Evolutionary conservation across 305 asterid species (phyloP).

Genomic region (Coffea humblotiana): DNA sequence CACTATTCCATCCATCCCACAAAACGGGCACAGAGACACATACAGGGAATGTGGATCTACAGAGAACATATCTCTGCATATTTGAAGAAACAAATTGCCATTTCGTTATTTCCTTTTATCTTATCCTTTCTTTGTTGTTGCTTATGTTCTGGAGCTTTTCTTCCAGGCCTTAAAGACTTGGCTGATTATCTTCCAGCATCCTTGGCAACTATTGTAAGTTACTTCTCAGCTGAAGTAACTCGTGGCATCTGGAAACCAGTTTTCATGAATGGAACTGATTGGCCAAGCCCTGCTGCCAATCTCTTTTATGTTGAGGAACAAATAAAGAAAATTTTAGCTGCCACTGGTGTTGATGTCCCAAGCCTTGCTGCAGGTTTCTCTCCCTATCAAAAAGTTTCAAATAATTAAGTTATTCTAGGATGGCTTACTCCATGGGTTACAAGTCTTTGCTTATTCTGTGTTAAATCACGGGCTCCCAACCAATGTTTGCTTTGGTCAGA

Average conservation of each 20-base stretch:
- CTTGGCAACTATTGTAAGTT: constrained; percentile 89
- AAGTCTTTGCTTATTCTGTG: neutral
- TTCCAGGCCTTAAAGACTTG: constrained; percentile 86
- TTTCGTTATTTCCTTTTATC: neutral
- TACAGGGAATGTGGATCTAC: neutral
- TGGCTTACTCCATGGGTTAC: neutral
- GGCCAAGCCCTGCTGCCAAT: constrained; percentile 99
- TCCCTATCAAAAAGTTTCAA: neutral
- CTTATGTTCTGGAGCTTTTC: neutral
- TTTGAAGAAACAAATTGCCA: neutral
- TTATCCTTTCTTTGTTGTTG: neutral
- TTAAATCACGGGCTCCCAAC: neutral
- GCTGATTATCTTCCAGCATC: constrained; percentile 98
- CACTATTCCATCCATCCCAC: neutral
- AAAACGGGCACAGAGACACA: neutral
- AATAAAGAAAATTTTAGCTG: constrained; percentile 89
- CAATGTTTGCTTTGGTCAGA: neutral
- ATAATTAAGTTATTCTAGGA: neutral
- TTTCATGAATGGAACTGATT: constrained; percentile 96
- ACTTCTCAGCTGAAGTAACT: constrained; percentile 97
- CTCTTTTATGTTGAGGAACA: constrained; percentile 89
- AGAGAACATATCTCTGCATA: neutral
- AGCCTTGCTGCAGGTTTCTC: constrained; percentile 84
- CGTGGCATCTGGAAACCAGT: constrained; percentile 98
- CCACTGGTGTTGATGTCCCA: constrained; percentile 94